A percentile compares a stretch with the other conserved stretches of the same genome.
Evolutionary conservation across 768 basidiomycete species (phyloP).

Genomic region (Rhodosporidiobolus odoratus): DNA sequence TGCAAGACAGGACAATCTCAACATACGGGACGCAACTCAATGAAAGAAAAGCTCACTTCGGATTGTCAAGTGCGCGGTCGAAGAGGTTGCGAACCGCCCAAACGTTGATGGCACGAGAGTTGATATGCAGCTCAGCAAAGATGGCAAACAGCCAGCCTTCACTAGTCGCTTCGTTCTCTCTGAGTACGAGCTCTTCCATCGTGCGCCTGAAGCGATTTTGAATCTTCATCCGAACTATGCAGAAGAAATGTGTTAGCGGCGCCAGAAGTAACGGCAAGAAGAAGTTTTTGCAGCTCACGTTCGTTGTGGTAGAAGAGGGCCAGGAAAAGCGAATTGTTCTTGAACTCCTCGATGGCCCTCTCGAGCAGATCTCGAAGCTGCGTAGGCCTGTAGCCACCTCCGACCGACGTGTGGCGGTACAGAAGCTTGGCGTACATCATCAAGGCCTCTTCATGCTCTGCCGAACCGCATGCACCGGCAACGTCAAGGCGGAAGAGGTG

Average conservation of each 20-base stretch:
- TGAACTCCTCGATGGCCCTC: conserved; percentile 44
- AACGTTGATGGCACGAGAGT: conserved; percentile 38
- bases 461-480: conserved; percentile 14
- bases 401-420: conserved; percentile 38
- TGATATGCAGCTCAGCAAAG: conserved; percentile 41
- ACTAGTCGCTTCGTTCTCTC: conserved; percentile 25
- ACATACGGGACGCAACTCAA: neutral
- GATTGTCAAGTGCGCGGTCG: conserved; percentile 44
- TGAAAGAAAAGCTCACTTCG: conserved; percentile 1
- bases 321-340: conserved; percentile 48
- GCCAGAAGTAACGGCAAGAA: neutral
- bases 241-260: neutral
- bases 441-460: conserved; percentile 44
- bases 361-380: conserved; percentile 45
- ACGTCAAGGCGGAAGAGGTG: conserved; percentile 38
- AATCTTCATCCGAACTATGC: conserved; percentile 42
- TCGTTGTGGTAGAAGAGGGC: conserved; percentile 46
- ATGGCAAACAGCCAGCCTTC: conserved; percentile 43
- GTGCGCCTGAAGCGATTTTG: conserved; percentile 46
- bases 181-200: conserved; percentile 39
- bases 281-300: neutral
- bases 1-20: conserved; percentile 15
- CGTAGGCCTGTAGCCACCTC: conserved; percentile 40
- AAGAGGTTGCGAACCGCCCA: conserved; percentile 47
- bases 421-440: conserved; percentile 44